Evolutionary conservation across 2,329 filamentous ascomycete species (phyloP).

Genomic region (Diaporthe sp.): DNA sequence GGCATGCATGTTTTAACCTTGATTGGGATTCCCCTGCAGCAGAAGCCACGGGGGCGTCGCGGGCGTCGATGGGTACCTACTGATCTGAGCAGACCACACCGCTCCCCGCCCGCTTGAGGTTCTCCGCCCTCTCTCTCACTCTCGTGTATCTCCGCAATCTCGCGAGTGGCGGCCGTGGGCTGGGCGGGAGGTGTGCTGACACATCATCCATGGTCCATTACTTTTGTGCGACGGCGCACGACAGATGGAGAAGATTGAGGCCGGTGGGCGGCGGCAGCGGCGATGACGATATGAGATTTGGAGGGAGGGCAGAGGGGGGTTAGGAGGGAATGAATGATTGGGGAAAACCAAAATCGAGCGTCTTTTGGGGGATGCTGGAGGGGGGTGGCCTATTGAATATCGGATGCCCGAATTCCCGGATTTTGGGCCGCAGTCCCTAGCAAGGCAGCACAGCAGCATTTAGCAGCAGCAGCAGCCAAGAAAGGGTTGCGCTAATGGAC

Average conservation of each 20-base stretch:
- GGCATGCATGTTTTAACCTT: constrained; percentile 18
- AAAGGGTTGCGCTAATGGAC: constrained; percentile 15
- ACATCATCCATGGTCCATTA: neutral
- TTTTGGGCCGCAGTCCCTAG: constrained; percentile 10
- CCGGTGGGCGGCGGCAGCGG: constrained; percentile 12
- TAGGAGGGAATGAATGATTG: neutral
- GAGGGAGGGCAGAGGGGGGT: neutral
- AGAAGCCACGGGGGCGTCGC: neutral
- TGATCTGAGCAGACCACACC: constrained; percentile 10
- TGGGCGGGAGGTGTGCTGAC: constrained; percentile 7
- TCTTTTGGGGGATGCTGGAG: neutral
- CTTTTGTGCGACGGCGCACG: constrained; percentile 30
- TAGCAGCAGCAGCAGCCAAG: constrained; percentile 18
- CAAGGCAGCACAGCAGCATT: constrained; percentile 22
- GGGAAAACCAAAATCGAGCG: neutral
- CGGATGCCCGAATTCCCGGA: constrained; percentile 28
- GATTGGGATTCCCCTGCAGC: constrained; percentile 25
- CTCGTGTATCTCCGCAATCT: constrained; percentile 22
- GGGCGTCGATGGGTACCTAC: neutral
- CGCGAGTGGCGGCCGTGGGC: constrained; percentile 7
- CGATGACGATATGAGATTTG: constrained; percentile 10
- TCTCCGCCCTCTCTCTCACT: neutral
- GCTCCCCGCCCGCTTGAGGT: neutral
- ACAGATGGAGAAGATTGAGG: constrained; percentile 23
- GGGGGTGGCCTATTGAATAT: neutral